phyloP scores from a whole-genome alignment of 495 filamentous ascomycete species.

The Hyaloscypha finlandica region DNA sequence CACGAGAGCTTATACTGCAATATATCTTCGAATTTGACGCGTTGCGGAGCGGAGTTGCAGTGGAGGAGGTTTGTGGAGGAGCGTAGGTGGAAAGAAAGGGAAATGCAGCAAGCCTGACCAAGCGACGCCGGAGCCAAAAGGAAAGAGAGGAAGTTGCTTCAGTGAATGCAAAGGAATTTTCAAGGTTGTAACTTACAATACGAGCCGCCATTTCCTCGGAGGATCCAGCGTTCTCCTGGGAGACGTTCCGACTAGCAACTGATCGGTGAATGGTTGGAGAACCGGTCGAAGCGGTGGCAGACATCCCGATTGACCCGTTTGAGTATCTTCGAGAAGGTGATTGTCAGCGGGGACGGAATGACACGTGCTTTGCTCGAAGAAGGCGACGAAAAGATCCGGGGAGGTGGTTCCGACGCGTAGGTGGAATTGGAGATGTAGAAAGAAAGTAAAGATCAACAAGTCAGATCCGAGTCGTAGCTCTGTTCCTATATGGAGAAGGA shows the following conservation, averaged over 20 bases:
- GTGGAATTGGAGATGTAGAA: slow-evolving; percentile 22
- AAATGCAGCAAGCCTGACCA: neutral
- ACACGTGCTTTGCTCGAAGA: slow-evolving; percentile 14
- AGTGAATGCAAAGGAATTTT: neutral
- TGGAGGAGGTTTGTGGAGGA: slow-evolving; percentile 7
- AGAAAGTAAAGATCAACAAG: slow-evolving; percentile 26
- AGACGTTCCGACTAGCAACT: slow-evolving; percentile 35
- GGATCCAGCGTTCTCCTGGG: slow-evolving; percentile 46
- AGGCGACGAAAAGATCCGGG: neutral
- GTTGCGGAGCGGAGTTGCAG: neutral
- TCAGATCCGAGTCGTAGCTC: slow-evolving; percentile 32
- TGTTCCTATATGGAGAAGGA: slow-evolving; percentile 27
- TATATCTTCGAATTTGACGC: neutral
- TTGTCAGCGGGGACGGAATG: slow-evolving; percentile 22
- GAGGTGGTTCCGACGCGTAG: slow-evolving; percentile 12
- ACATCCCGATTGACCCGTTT: slow-evolving; percentile 41
- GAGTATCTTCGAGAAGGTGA: slow-evolving; percentile 19
- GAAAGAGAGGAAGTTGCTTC: neutral
- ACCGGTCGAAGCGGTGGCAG: slow-evolving; percentile 45
- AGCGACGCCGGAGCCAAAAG: neutral
- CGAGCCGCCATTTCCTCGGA: slow-evolving; percentile 36
- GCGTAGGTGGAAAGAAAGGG: neutral
- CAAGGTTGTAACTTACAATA: slow-evolving; percentile 36
- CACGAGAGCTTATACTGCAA: neutral
- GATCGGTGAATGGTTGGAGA: slow-evolving; percentile 49